phyloP scores from a whole-genome alignment of 192 early-diverging fungal genomes.

The Jimgerdemannia flammicorona region DNA sequence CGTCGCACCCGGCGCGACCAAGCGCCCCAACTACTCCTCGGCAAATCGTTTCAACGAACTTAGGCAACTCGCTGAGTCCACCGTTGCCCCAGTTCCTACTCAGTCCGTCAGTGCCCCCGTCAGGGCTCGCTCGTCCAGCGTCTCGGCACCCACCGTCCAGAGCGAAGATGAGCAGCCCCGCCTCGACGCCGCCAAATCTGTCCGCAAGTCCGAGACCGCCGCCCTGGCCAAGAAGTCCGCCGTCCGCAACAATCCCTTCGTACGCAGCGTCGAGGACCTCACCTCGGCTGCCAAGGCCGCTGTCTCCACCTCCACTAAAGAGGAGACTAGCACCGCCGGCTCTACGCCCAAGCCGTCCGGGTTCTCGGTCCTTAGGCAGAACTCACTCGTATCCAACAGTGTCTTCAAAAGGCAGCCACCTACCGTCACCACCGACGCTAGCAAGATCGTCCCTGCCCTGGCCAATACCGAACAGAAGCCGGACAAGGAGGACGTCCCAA shows the following conservation, averaged over 20 bases:
- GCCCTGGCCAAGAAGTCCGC: conserved; percentile 21
- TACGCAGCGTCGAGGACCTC: conserved; percentile 7
- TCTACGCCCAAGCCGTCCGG: neutral
- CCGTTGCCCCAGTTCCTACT: neutral
- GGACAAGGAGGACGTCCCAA: neutral
- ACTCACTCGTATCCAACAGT: conserved; percentile 12
- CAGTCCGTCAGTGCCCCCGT: no score
- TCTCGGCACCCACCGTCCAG: no score
- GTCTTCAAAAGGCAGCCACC: conserved; percentile 2
- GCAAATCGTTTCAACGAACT: conserved; percentile 20
- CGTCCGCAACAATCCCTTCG: conserved; percentile 27
- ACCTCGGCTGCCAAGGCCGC: neutral
- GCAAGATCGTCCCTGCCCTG: neutral
- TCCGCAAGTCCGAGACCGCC: conserved; percentile 10
- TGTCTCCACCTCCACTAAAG: neutral
- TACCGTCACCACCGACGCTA: neutral
- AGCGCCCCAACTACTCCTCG: conserved; percentile 23
- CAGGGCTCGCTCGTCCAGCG: no score
- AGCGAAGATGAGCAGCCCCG: neutral
- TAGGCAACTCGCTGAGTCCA: conserved; percentile 20
- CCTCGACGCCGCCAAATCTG: neutral
- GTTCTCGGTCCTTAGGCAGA: conserved; percentile 2
- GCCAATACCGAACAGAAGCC: neutral
- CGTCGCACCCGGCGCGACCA: neutral
- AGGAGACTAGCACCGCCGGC: neutral